Base-by-base conservation (phyloP, 2,329 filamentous ascomycete species). In the Fusarium sp. region DNA sequence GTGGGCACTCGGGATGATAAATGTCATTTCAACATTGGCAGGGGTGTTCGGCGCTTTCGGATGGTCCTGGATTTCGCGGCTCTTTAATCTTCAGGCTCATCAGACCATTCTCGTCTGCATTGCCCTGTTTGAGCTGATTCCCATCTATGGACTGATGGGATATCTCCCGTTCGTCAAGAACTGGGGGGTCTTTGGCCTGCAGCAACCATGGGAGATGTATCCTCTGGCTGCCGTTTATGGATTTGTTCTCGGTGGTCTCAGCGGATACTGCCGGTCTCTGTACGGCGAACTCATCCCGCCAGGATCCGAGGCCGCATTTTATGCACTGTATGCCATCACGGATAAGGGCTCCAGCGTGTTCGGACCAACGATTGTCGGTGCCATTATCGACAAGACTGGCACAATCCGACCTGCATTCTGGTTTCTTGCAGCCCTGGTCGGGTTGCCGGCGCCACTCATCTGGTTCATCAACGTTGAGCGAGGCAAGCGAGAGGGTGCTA, bases 201-300 rank as follows among this genome's bases (percentile, higher is more conserved):
- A 98, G 82, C 92, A 97, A 80, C 92, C 94, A 4, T 98, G 95
- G 94, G 97, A 99, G 78, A 98, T 99, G 94, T 98, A 97, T 78
- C 94, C 94, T 0, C 85, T 99, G 1, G 95, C 95, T 0, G 93
- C 94, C 4, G 90, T 98, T 14, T 98, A 98, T 82, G 97, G 97
- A 0, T 90, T 99, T 59, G 95, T 98, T 2, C 90, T 98, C 33
- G 97, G 97, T n/a, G 97, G 97, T 0, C 85, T 99, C 45, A 95
- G 94, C 67, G 93, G 93, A 27, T 98, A 98, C 83, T 98, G 97
- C 80, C 92, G 97, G 47, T 95, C 94, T 70, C 87, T 99, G 6
- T 99, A 94, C 80, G 95, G 95, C 43, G 95, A 98, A 82, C 88
- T 99, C 66, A 97, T 99, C 65, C 97, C 97, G 2, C 94, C 95